A percentile compares a stretch with the other conserved stretches of the same genome.
These are phyloP conservation scores for Torulaspora delbrueckii DNA, from an alignment of 805 yeast genomes.

Conservation along the genomic window DNA sequence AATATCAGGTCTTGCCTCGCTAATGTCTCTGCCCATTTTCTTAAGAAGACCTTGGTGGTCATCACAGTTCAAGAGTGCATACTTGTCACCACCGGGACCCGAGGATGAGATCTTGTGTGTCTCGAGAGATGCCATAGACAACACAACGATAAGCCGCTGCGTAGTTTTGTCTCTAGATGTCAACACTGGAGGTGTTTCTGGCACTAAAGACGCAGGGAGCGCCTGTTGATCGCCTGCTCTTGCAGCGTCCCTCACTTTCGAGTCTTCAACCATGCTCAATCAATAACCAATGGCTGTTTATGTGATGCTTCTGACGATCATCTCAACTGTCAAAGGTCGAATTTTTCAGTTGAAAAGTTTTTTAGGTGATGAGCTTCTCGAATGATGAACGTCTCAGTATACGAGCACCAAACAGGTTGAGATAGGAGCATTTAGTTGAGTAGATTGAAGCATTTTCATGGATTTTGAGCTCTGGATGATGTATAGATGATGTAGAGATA, in stretches of 20 bases:
- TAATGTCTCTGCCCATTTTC: constrained; percentile 94
- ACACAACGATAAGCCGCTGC: constrained; percentile 86
- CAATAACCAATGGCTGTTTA: not conserved
- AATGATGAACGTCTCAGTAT: constrained; percentile 3
- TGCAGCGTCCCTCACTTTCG: constrained; percentile 43
- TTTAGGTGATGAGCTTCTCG: not conserved
- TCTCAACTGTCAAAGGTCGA: not conserved
- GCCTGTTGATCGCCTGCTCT: constrained; percentile 37
- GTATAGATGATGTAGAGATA: not conserved
- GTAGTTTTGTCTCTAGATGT: constrained; percentile 82
- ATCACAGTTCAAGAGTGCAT: constrained; percentile 91
- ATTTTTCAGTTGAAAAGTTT: constrained; percentile 11
- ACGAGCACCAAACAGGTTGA: constrained; percentile 1
- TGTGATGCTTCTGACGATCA: not conserved
- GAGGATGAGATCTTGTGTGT: constrained; percentile 83
- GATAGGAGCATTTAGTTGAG: not conserved
- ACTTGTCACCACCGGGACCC: constrained; percentile 82
- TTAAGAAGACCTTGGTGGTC: constrained; percentile 95
- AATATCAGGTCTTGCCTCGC: constrained; percentile 98
- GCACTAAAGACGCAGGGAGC: constrained; percentile 72
- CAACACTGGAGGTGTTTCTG: constrained; percentile 77
- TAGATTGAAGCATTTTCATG: not conserved
- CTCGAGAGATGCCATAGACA: constrained; percentile 92
- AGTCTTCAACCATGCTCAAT: constrained; percentile 42
- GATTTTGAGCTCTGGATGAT: not conserved